Evolutionary conservation across 768 basidiomycete species (phyloP), one percentile per base, ranked within the genome.

Genomic region (Multifurca ochricompacta): DNA sequence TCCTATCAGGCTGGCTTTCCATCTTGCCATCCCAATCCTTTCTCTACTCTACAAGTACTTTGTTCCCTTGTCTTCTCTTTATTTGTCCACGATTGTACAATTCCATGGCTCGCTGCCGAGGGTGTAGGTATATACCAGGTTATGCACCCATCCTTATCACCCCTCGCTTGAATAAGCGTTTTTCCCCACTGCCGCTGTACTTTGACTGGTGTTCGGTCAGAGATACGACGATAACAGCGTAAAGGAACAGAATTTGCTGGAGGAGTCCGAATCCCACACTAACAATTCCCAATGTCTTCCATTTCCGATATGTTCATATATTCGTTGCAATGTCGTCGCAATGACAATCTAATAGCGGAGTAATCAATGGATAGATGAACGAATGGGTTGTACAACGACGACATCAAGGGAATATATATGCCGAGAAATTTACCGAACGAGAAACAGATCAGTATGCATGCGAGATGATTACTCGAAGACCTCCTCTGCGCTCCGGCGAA

Each of bases 401-500:
- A 51, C 43, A 39, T 6, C 35, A 52, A 44, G 27, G 16, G 28
- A 52, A 46, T 47, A 51, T 51, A 52, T 46, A 37, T 56, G 44
- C 45, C 51, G 32, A 32, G 32, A 36, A 41, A 42, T 42, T 31
- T 31, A 57, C 40, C 51, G 39, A 39, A 31, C 14, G 46, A 28
- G 32, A 35, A 42, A 5, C 36, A 9, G 6, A 23, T 40, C n/a
- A 37, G 8, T 30, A 31, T 48, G 56, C 45, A 57, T 28, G 32
- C 1, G 8, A 8, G 37, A 37, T 34, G 34, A 58, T 45, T 65
- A 87, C 63, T 91, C 88, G 62, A 77, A 89, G 1, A 83, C 86
- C 65, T 93, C 93, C 67, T 98, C 95, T 10, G 93, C 94, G 62
- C 86, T 87, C 70, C 76, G 76, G 56, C 94, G 79, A 43, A 81